Percentiles rank a stretch among this genome's conserved stretches.
These are phyloP conservation scores for Scedosporium dehoogii DNA, from an alignment of 2,329 filamentous ascomycete species.

Conservation along the genomic window DNA sequence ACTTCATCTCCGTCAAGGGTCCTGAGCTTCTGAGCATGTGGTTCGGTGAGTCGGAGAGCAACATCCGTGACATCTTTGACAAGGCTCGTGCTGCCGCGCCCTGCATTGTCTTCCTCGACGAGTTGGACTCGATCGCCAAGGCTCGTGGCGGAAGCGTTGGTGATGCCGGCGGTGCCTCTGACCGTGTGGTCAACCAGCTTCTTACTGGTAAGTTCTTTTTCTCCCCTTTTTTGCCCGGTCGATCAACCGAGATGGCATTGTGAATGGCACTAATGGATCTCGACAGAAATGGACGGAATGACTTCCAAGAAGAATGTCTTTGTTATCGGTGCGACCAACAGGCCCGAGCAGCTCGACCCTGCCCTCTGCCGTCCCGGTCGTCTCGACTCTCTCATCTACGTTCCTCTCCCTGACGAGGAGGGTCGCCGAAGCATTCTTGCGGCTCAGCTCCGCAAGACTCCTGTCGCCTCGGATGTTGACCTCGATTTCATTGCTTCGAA, in stretches of 20 bases:
- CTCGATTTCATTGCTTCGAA: conserved; percentile 87
- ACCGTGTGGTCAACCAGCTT: conserved; percentile 99
- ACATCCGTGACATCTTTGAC: conserved; percentile 99
- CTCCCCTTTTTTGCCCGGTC: neutral
- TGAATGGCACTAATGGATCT: conserved; percentile 27
- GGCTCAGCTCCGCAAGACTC: conserved; percentile 97
- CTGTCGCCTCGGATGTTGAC: conserved; percentile 78
- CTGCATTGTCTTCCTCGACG: conserved; percentile 97
- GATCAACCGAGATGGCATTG: neutral
- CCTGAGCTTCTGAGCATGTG: conserved; percentile 98
- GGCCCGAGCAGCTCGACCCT: conserved; percentile 96
- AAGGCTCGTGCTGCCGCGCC: conserved; percentile 96
- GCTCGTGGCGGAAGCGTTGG: conserved; percentile 94
- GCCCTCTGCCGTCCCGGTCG: conserved; percentile 95
- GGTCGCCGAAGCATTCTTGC: conserved; percentile 84
- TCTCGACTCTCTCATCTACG: conserved; percentile 97
- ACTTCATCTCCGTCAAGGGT: conserved; percentile 99
- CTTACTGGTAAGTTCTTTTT: conserved; percentile 63
- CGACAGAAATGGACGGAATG: conserved; percentile 94
- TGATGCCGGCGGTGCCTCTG: conserved; percentile 94
- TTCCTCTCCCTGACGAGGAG: conserved; percentile 85
- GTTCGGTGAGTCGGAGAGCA: conserved; percentile 99
- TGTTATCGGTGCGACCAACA: conserved; percentile 97
- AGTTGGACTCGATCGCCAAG: conserved; percentile 98
- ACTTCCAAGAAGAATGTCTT: conserved; percentile 99